Conservation (phyloP, 1,139 yeast genomes). For the Hyphopichia wangnamkhiaoensis region DNA sequence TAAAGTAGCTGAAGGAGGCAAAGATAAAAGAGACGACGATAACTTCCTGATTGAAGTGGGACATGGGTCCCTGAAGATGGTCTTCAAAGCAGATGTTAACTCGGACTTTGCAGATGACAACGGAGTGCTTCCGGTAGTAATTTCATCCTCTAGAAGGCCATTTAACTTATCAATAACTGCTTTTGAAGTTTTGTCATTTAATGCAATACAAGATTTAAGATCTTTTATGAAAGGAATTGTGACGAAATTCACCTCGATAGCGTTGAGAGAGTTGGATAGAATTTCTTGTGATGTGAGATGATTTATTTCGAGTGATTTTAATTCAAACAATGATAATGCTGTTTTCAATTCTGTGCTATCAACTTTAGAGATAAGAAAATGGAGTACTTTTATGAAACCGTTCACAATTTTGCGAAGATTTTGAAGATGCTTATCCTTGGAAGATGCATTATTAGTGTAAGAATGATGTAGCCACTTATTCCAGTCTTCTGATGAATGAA, state of each 20-base stretch:
- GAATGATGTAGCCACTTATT: conserved; percentile 3
- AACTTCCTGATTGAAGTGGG: not conserved
- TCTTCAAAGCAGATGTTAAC: too few species aligned
- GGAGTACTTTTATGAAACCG: conserved; percentile 2
- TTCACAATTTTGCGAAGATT: conserved; percentile 1
- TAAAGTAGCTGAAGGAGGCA: not conserved
- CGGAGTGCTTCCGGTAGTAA: too few species aligned
- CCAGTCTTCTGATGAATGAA: not conserved
- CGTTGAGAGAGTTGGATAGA: not conserved
- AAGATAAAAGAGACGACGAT: not conserved
- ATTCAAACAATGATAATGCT: not conserved
- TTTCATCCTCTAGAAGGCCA: too few species aligned
- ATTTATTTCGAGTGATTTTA: not conserved
- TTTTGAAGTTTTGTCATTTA: not conserved
- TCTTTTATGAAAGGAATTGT: not conserved
- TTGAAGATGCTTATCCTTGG: not conserved
- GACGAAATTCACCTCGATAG: not conserved
- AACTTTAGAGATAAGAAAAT: not conserved
- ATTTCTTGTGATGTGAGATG: not conserved
- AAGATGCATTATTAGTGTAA: not conserved
- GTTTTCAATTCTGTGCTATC: conserved; percentile 1
- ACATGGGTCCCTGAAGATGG: not conserved
- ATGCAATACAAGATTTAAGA: not conserved
- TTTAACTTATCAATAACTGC: not conserved
- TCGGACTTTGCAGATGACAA: too few species aligned